Evolutionary conservation across 2,329 filamentous ascomycete genomes (phyloP), one percentile per base, ranked within the genome.

Genomic region (Coniochaeta prunicola): DNA sequence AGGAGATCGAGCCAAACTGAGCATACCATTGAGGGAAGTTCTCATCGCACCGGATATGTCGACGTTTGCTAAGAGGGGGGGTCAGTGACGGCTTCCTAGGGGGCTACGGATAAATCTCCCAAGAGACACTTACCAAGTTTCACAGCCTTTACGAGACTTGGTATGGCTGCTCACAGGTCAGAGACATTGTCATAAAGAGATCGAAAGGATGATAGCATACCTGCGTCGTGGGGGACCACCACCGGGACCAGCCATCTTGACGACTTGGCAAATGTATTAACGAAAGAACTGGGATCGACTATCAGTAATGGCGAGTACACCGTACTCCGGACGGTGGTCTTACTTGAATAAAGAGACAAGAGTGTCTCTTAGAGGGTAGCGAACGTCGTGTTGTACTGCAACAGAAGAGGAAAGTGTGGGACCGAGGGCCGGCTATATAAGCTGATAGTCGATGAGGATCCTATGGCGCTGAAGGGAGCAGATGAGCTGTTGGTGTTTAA

Each of bases 121-220:
- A 50, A 54, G 30, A 54, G 30, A 61, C 58, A 69, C 76, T 63
- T 77, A 81, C 79, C 94, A 99, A 62, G 92, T 96, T 70, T 96
- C 93, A 82, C 94, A 99, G 63, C 94, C 94, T 78, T 97, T 97
- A 71, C 94, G 88, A 69, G 93, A 97, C 80, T 99, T 99, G 73
- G 94, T 99, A 80, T 99, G 94, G 80, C 93, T 96, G 73, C 24
- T 61, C 50, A 10, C 1, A 24, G 26, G 59, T 67, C 61, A 57
- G 58, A 31, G 33, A 53, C 1, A 30, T 2, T 8, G 19, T 45
- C 9, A 21, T 42, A 24, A 9, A 45, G 13, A 26, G 26, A 9
- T 10, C 24, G 17, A 3, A 15, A 8, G 8, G 13, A 7, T 45
- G 40, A 26, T 26, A 45, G 75, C 78, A 65, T 72, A 83, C 81